Evolutionary conservation across 345 rosid species (phyloP), one percentile per base, ranked within the genome.

Genomic region (Cardamine chenopodiifolia): DNA sequence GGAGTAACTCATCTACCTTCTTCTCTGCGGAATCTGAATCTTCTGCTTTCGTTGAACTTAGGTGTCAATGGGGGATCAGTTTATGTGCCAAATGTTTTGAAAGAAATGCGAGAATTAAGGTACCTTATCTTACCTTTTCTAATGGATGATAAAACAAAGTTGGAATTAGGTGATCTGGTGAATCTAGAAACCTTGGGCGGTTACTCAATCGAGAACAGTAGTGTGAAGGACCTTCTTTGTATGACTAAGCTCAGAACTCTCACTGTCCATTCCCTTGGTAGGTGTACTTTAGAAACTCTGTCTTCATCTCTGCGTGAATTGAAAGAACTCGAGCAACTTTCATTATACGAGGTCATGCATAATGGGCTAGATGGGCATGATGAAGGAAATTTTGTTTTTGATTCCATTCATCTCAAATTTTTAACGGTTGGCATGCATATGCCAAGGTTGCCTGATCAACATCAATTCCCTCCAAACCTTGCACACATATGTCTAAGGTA

Each of bases 371-470:
- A 28, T 28, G 31, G 34, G 34, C 34, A 31, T 31, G 8, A 31
- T 31, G 34, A 31, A 31, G 34, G 34, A 31, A 31, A 7, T 8
- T 31, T 72, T 0, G 17, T 37, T 62, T 13, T 72, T 12, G 62
- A 72, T 40, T 78, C 59, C 26, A 1, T 50, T 25, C 34, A 56
- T 32, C 66, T 66, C 77, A 78, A 53, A 49, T 23, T 29, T 49
- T 61, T 81, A 29, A 39, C 57, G 18, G 14, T 68, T 77, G 72
- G 28, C 54, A 66, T 31, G 9, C 44, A 26, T 25, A 67, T 75
- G 66, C 67, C 66, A 37, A 75, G 45, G 82, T 70, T 79, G 7
- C 85, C 81, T 2, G 73, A 52, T 13, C 85, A 10, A 66, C 64
- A 75, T 60, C 63, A 9, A 69, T 80, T 78, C 62, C 77, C 83